phyloP scores from a whole-genome alignment of 768 basidiomycete species.

The Serpula lacrymans region DNA sequence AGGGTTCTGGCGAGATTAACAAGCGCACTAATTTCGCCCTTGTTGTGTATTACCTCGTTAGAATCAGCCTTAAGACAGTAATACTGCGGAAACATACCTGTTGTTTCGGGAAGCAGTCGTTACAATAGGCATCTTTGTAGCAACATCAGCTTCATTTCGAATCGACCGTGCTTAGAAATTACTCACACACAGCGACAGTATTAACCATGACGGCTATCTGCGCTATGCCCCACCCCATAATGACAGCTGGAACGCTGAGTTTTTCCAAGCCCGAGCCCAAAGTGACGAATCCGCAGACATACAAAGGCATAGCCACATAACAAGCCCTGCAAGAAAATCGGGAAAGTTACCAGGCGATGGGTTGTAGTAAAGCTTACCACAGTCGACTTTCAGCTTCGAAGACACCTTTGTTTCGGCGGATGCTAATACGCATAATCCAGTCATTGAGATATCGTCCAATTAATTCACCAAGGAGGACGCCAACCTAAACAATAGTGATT shows the following conservation, averaged over 20 bases:
- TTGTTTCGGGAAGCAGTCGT: conserved; percentile 46
- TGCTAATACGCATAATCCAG: conserved; percentile 43
- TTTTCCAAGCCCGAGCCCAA: conserved; percentile 55
- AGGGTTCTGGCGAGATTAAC: conserved; percentile 54
- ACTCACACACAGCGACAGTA: conserved; percentile 60
- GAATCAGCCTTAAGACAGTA: neutral
- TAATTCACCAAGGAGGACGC: conserved; percentile 51
- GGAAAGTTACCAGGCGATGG: neutral
- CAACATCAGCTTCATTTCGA: conserved; percentile 18
- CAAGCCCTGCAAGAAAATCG: conserved; percentile 41
- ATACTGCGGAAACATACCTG: conserved; percentile 22
- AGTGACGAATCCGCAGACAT: conserved; percentile 57
- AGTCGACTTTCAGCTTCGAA: conserved; percentile 60
- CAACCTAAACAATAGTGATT: conserved; percentile 32
- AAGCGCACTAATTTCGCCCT: conserved; percentile 63
- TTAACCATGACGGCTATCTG: conserved; percentile 54
- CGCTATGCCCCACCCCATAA: conserved; percentile 69
- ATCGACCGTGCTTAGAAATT: conserved; percentile 7
- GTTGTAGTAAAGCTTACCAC: conserved; percentile 36
- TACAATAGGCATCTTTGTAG: conserved; percentile 41
- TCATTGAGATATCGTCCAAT: conserved; percentile 53
- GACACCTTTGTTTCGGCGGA: conserved; percentile 51
- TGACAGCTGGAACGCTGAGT: conserved; percentile 46
- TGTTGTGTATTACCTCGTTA: conserved; percentile 1
- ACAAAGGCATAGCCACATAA: conserved; percentile 58